Evolutionary conservation across 2,329 filamentous ascomycete genomes (phyloP).

Genomic region (Fusarium duplospermum): DNA sequence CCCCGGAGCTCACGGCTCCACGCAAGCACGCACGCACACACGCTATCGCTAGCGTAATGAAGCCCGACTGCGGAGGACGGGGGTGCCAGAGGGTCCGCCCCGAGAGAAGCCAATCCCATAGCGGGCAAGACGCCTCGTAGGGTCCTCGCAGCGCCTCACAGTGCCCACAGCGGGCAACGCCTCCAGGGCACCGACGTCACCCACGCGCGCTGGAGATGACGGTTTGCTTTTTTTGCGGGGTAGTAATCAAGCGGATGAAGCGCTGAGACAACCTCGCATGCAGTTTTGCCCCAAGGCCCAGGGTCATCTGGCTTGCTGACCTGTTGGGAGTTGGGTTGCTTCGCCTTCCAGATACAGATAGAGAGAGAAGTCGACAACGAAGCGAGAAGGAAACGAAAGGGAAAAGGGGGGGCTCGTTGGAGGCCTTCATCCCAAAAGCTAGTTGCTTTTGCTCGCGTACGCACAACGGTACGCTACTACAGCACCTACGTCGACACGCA

Average conservation of each 20-base stretch:
- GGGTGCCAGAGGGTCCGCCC: conserved; percentile 24
- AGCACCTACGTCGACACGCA: neutral
- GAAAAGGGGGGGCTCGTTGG: neutral
- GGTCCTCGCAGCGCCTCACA: conserved; percentile 11
- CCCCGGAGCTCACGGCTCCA: conserved; percentile 29
- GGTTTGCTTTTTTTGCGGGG: conserved; percentile 38
- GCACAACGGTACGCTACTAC: neutral
- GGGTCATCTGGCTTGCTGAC: conserved; percentile 1
- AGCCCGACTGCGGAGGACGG: conserved; percentile 28
- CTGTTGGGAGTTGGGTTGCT: conserved; percentile 1
- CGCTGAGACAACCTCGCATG: conserved; percentile 14
- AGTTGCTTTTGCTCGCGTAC: neutral
- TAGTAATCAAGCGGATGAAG: conserved; percentile 15
- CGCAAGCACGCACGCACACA: conserved; percentile 10
- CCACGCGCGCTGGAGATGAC: conserved; percentile 10
- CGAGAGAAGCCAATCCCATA: conserved; percentile 27
- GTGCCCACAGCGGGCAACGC: conserved; percentile 10
- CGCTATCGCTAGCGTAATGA: conserved; percentile 16
- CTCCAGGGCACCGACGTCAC: conserved; percentile 39
- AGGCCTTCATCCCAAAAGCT: neutral
- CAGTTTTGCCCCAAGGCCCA: conserved; percentile 10
- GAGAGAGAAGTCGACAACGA: conserved; percentile 13
- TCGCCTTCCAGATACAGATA: conserved; percentile 27
- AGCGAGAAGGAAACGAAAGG: conserved; percentile 1
- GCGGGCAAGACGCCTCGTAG: conserved; percentile 18